Base-by-base conservation (phyloP, 306 rosid species). In the Parietaria judaica region DNA sequence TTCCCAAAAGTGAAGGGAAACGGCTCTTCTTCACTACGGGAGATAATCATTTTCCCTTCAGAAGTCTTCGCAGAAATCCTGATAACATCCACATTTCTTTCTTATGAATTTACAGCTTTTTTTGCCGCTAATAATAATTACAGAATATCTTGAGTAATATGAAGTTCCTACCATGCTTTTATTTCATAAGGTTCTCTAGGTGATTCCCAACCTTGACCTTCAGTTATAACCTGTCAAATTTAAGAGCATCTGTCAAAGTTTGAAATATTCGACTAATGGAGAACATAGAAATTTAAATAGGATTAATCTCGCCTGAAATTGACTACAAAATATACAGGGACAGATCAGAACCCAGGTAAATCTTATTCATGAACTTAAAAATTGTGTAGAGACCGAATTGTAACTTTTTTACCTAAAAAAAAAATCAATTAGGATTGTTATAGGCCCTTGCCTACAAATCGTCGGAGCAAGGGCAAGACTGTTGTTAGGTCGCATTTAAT, bases 101-200 rank as follows among this genome's bases (percentile, higher is more conserved):
- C 69, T 70, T 71, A 61, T 51, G 45, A 71, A 36, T 17, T 66
- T 56, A 11, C 48, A 70, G 14, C 51, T 56, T n/a, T 59, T 16
- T 62, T 76, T 62, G 74, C 16, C 54, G 6, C 13, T 62, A 56
- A 58, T 11, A 44, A 11, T 49, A 17, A 51, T 17, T 36, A 51
- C 41, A 7, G 2, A 62, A 23, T 38, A 54, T 74, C 67, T 8
- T 66, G 50, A 16, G 7, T 41, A n/a, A 53, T 71, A 36, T 60
- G 48, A 44, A 7, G 56, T 36, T 48, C 69, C 71, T 86, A 94
- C 99, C 99, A 82, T 54, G 94, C 97, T 77, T 88, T 86, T 57
- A 94, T 95, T 89, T 94, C 99, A 51, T 94, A 94, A 51, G 97
- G 99, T 71, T 88, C 97, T 68, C 99, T 77, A 3, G 99, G 97